phyloP scores from a whole-genome alignment of 768 basidiomycete species.

The Trametes punicea region DNA sequence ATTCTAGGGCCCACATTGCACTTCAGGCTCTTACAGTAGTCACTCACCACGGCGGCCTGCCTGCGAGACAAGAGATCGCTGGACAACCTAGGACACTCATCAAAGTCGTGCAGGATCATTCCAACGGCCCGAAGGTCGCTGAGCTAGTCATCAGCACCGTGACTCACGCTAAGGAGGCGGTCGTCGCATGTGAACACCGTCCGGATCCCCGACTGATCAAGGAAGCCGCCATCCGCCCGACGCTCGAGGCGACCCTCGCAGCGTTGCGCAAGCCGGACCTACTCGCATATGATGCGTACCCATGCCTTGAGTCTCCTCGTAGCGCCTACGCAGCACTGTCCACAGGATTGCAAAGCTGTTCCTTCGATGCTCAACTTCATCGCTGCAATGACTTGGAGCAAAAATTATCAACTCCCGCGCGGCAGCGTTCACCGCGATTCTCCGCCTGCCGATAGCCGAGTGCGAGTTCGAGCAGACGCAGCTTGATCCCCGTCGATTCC shows the following conservation, averaged over 20 bases:
- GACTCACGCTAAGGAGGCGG: constrained; percentile 45
- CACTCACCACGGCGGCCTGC: constrained; percentile 55
- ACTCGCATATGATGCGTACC: constrained; percentile 39
- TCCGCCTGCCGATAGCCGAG: constrained; percentile 44
- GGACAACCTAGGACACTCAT: constrained; percentile 38
- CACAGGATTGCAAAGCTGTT: constrained; percentile 40
- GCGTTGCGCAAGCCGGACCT: constrained; percentile 41
- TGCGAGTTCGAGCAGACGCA: constrained; percentile 40
- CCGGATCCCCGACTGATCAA: constrained; percentile 38
- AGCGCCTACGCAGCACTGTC: constrained; percentile 41
- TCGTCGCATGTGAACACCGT: constrained; percentile 16
- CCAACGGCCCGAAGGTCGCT: constrained; percentile 45
- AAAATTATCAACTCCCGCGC: constrained; percentile 50
- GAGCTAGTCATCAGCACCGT: constrained; percentile 50
- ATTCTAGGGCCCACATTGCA: constrained; percentile 31
- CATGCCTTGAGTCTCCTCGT: constrained; percentile 50
- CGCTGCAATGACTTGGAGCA: constrained; percentile 51
- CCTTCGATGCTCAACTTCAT: constrained; percentile 47
- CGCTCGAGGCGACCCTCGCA: constrained; percentile 42
- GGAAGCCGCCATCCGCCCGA: constrained; percentile 33
- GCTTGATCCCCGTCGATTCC: constrained; percentile 47
- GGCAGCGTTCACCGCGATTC: constrained; percentile 48
- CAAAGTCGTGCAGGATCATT: constrained; percentile 41
- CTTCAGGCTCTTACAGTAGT: constrained; percentile 52
- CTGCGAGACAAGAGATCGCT: constrained; percentile 48